Evolutionary conservation across 2,329 filamentous ascomycete genomes (phyloP).

Genomic region (Alternaria novae-zelandiae): DNA sequence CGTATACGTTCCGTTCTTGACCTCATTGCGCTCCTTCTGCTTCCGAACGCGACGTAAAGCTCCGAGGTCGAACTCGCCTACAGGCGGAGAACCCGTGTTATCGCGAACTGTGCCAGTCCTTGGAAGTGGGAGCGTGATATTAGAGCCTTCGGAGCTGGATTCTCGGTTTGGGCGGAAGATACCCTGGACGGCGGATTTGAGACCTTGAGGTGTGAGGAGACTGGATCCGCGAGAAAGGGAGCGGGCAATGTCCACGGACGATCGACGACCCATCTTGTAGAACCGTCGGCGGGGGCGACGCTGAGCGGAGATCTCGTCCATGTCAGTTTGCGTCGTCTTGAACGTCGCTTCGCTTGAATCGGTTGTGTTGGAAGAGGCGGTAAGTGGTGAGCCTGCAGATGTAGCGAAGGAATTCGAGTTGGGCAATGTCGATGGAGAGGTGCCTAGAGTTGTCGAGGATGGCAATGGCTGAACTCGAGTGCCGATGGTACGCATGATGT

Average conservation of each 20-base stretch:
- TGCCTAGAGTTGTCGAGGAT: background rate
- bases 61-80: slow-evolving; percentile 36
- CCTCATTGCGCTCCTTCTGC: slow-evolving; percentile 34
- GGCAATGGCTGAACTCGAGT: background rate
- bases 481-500: slow-evolving; percentile 45
- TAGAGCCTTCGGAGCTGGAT: slow-evolving; percentile 40
- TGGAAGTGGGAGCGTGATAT: slow-evolving; percentile 41
- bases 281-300: slow-evolving; percentile 34
- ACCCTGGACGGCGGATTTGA: slow-evolving; percentile 37
- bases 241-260: slow-evolving; percentile 26
- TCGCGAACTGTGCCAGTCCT: slow-evolving; percentile 34
- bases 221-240: slow-evolving; percentile 22
- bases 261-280: slow-evolving; percentile 37
- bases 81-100: slow-evolving; percentile 1
- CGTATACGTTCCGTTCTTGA: slow-evolving; percentile 23
- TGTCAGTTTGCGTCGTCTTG: slow-evolving; percentile 41
- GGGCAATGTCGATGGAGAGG: slow-evolving; percentile 12
- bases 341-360: slow-evolving; percentile 36
- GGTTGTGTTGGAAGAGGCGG: slow-evolving; percentile 21
- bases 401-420: slow-evolving; percentile 14
- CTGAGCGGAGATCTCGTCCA: slow-evolving; percentile 30
- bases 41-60: slow-evolving; percentile 32
- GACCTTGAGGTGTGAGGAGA: slow-evolving; percentile 28
- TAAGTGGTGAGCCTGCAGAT: slow-evolving; percentile 17
- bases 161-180: slow-evolving; percentile 38